Conservation (phyloP, 2,329 filamentous ascomycete genomes). For the Penicillium sp. region DNA sequence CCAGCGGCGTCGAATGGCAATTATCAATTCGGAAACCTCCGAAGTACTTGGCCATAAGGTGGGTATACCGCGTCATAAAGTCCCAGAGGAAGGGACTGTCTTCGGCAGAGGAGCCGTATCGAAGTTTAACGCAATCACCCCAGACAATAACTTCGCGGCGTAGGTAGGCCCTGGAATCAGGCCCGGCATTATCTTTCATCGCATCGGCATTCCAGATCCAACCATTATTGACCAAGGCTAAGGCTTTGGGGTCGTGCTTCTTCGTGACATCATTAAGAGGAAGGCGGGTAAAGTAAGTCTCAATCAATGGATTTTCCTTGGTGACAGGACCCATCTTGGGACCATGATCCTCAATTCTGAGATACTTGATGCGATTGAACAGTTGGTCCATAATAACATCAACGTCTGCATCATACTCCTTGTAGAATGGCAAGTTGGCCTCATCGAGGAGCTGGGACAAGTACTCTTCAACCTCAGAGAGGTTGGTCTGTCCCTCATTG, state of each 20-base stretch:
- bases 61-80: conserved; percentile 90
- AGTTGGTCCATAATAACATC: conserved; percentile 84
- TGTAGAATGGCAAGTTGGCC: conserved; percentile 82
- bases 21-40: conserved; percentile 96
- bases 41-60: conserved; percentile 91
- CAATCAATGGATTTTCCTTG: conserved; percentile 74
- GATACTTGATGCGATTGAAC: conserved; percentile 92
- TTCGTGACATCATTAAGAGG: conserved; percentile 74
- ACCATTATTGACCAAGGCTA: conserved; percentile 89
- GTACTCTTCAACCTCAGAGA: conserved; percentile 49
- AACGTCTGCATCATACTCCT: conserved; percentile 83
- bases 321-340: conserved; percentile 81
- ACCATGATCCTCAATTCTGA: conserved; percentile 86
- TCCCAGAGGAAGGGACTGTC: conserved; percentile 96
- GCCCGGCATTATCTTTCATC: conserved; percentile 87
- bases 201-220: conserved; percentile 99
- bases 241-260: conserved; percentile 70
- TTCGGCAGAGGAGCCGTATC: conserved; percentile 74
- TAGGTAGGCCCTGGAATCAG: conserved; percentile 88
- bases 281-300: conserved; percentile 91
- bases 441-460: conserved; percentile 69
- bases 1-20: conserved; percentile 91
- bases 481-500: conserved; percentile 47
- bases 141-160: conserved; percentile 94
- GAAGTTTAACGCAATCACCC: conserved; percentile 96